phyloP scores from a whole-genome alignment of 306 rosid genomes.

The Trifolium pratense region DNA sequence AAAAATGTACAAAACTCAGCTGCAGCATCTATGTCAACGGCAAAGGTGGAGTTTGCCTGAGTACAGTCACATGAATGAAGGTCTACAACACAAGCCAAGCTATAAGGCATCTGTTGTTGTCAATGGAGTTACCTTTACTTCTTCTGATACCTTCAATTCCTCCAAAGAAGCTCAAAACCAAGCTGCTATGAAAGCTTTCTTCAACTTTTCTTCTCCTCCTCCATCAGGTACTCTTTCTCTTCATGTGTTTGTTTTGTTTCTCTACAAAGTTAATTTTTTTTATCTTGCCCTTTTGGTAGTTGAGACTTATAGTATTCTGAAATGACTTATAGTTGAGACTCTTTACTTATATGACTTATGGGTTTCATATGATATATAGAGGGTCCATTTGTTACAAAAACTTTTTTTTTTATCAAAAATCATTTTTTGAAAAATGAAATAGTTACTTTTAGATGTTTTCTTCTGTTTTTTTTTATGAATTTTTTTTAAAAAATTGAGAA shows the following conservation, averaged over 20 bases:
- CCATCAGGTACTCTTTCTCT: slow-evolving; percentile 23
- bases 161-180: slow-evolving; percentile 64
- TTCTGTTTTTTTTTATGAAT: no score
- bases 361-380: no score
- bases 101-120: slow-evolving; percentile 61
- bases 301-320: no score
- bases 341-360: no score
- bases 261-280: no score
- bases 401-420: no score
- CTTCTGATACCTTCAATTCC: slow-evolving; percentile 40
- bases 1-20: slow-evolving; percentile 62
- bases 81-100: slow-evolving; percentile 59
- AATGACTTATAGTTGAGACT: no score
- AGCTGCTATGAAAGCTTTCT: slow-evolving; percentile 66
- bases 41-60: slow-evolving; percentile 55
- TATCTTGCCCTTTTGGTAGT: background rate
- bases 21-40: slow-evolving; percentile 70
- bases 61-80: slow-evolving; percentile 66
- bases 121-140: slow-evolving; percentile 53
- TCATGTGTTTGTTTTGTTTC: no score
- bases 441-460: no score
- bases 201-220: slow-evolving; percentile 50
- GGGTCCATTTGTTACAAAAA: no score
- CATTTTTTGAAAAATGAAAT: no score
- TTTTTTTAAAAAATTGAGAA: no score